Evolutionary conservation across 1,139 yeast genomes (phyloP), one percentile per base, ranked within the genome.

Genomic region (Hyphopichia burtonii): DNA sequence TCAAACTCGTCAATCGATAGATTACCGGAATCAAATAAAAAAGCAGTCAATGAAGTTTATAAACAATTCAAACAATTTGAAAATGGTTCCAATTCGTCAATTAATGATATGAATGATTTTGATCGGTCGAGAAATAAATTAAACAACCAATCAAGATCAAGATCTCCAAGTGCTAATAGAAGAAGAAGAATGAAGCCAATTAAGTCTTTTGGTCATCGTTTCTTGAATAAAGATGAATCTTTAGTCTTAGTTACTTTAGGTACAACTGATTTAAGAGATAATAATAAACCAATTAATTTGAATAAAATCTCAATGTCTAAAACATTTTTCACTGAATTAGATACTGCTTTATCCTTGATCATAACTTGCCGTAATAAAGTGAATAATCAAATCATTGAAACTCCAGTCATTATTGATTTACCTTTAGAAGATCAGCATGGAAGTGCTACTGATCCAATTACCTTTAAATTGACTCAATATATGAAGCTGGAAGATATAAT

Each of bases 151-250:
- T 42, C 59, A 6, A 53, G 70, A 39, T 59, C 72, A 2, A 58
- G 56, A 41, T 65, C 72, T 7, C 70, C 73, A 2, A 53, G 50
- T 41, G 6, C n/a, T 3, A 33, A 54, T 18, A 50, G 60, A 31
- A 47, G 53, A 43, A 61, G 58, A 42, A 61, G 59, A 40, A 58
- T 65, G 45, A 68, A 72, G 46, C 83, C 85, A 3, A 75, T 87
- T 46, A 90, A 88, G 58, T 86, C 96, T 2, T 86, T 89, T 66
- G 97, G 97, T 37, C 96, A 90, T 58, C 72, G 86, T 41, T 88
- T 81, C 57, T 73, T 91, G 49, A 72, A 73, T 41, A 68, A 73
- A 22, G 79, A 80, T 49, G 90, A 87, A 52, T 75, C 86, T 1
- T 65, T 91, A 55, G 70, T 91, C 16, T 67, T 91, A 46, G 78